Evolutionary conservation across 2,329 filamentous ascomycete species (phyloP).

Genomic region (Beauveria australis): DNA sequence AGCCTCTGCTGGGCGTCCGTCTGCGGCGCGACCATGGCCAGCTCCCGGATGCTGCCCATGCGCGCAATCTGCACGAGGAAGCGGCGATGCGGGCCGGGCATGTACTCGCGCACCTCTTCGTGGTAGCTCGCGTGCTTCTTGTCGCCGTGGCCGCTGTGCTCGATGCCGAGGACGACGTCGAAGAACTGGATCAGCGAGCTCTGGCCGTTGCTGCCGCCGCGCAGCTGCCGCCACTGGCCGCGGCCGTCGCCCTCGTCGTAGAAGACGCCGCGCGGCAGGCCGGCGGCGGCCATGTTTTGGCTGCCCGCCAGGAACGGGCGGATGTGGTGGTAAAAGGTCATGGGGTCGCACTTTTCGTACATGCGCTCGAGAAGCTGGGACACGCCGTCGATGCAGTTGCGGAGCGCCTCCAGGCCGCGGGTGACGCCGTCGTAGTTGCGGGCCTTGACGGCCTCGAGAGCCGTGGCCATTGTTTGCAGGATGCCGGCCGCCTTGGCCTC

Average conservation of each 20-base stretch:
- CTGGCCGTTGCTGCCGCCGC: slow-evolving; percentile 91
- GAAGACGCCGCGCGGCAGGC: slow-evolving; percentile 73
- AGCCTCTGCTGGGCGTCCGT: slow-evolving; percentile 42
- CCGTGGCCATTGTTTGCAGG: slow-evolving; percentile 69
- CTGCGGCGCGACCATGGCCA: slow-evolving; percentile 47
- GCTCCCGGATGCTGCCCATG: slow-evolving; percentile 66
- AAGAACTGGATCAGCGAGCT: slow-evolving; percentile 90
- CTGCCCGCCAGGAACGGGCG: slow-evolving; percentile 83
- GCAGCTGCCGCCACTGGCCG: slow-evolving; percentile 65
- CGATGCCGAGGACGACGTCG: slow-evolving; percentile 75
- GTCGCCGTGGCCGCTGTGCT: slow-evolving; percentile 50
- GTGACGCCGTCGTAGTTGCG: slow-evolving; percentile 54
- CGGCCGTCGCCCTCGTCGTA: slow-evolving; percentile 54
- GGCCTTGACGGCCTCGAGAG: slow-evolving; percentile 59
- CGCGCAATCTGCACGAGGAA: slow-evolving; percentile 66
- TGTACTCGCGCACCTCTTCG: slow-evolving; percentile 74
- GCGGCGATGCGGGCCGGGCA: slow-evolving; percentile 74
- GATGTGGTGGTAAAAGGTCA: slow-evolving; percentile 83
- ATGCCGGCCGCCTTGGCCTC: slow-evolving; percentile 71
- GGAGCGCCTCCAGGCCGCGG: slow-evolving; percentile 55
- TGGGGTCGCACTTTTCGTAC: slow-evolving; percentile 82
- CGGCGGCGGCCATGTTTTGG: slow-evolving; percentile 83
- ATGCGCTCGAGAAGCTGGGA: slow-evolving; percentile 65
- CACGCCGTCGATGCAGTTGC: slow-evolving; percentile 59
- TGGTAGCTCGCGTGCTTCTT: slow-evolving; percentile 34